Conservation (phyloP, 2,329 filamentous ascomycete genomes). For the Fusarium albosuccineum region DNA sequence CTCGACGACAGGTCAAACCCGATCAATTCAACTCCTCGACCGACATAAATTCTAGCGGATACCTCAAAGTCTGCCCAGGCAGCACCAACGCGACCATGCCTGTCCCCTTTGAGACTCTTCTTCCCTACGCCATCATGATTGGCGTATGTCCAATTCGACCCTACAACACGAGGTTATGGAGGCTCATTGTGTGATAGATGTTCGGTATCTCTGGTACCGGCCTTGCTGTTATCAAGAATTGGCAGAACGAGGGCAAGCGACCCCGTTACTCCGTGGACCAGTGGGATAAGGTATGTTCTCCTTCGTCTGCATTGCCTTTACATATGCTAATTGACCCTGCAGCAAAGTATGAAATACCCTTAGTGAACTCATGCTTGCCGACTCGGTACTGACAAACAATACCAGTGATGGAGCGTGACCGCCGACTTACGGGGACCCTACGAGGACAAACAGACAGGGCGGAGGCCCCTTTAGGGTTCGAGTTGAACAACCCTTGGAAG, state of each 20-base stretch:
- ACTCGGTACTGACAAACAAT: slow-evolving; percentile 15
- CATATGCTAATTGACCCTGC: slow-evolving; percentile 48
- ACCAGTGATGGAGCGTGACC: slow-evolving; percentile 75
- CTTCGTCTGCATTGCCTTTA: not conserved
- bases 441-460: slow-evolving; percentile 70
- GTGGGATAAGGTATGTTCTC: slow-evolving; percentile 69
- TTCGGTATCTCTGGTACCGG: slow-evolving; percentile 72
- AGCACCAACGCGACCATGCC: slow-evolving; percentile 62
- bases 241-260: slow-evolving; percentile 72
- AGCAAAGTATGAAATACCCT: slow-evolving; percentile 66
- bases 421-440: slow-evolving; percentile 69
- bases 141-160: slow-evolving; percentile 59
- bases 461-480: slow-evolving; percentile 70
- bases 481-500: slow-evolving; percentile 74
- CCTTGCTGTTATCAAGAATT: slow-evolving; percentile 67
- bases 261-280: slow-evolving; percentile 71
- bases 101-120: slow-evolving; percentile 73
- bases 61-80: slow-evolving; percentile 48
- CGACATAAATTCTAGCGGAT: slow-evolving; percentile 18
- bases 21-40: slow-evolving; percentile 41
- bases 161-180: slow-evolving; percentile 10
- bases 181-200: slow-evolving; percentile 63
- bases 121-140: slow-evolving; percentile 75
- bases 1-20: slow-evolving; percentile 35
- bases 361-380: not conserved